These are phyloP conservation scores for Hypocreales sp. DNA, from an alignment of 2,329 filamentous ascomycete species.

Conservation along the genomic window DNA sequence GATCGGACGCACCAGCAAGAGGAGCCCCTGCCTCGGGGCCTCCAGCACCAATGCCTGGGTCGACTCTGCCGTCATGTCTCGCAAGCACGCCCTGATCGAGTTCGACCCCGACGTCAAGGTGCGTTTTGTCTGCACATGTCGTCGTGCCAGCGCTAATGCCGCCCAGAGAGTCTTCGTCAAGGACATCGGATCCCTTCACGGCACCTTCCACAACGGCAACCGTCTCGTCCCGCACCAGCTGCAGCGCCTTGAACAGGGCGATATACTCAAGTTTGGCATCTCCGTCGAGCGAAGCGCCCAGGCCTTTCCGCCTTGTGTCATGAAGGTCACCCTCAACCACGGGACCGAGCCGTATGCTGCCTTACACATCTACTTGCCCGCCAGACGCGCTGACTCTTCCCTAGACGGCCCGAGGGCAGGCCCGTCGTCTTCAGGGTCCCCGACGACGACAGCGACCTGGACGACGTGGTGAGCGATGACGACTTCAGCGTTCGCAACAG, in stretches of 20 bases:
- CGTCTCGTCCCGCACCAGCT: constrained; percentile 7
- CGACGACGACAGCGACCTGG: constrained; percentile 22
- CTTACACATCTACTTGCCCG: neutral
- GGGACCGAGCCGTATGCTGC: constrained; percentile 10
- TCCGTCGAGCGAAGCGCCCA: constrained; percentile 17
- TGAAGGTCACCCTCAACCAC: constrained; percentile 17
- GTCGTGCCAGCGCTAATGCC: neutral
- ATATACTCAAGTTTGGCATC: constrained; percentile 20
- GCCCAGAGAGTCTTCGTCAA: constrained; percentile 26
- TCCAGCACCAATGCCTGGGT: constrained; percentile 46
- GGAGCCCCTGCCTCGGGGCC: constrained; percentile 16
- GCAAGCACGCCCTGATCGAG: constrained; percentile 44
- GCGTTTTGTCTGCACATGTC: constrained; percentile 5
- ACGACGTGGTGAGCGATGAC: constrained; percentile 13
- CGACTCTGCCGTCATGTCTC: constrained; percentile 56
- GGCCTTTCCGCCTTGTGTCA: constrained; percentile 20
- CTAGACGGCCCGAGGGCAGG: constrained; percentile 10
- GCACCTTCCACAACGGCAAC: constrained; percentile 28
- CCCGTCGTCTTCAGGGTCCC: constrained; percentile 24
- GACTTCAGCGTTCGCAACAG: constrained; percentile 11
- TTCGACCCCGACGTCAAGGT: constrained; percentile 30
- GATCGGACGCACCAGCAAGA: constrained; percentile 30
- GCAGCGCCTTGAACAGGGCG: constrained; percentile 11
- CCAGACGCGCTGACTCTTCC: constrained; percentile 5
- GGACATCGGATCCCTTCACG: constrained; percentile 36